Base-by-base conservation (phyloP, 2,329 filamentous ascomycete species). In the Pseudogymnoascus pannorum region DNA sequence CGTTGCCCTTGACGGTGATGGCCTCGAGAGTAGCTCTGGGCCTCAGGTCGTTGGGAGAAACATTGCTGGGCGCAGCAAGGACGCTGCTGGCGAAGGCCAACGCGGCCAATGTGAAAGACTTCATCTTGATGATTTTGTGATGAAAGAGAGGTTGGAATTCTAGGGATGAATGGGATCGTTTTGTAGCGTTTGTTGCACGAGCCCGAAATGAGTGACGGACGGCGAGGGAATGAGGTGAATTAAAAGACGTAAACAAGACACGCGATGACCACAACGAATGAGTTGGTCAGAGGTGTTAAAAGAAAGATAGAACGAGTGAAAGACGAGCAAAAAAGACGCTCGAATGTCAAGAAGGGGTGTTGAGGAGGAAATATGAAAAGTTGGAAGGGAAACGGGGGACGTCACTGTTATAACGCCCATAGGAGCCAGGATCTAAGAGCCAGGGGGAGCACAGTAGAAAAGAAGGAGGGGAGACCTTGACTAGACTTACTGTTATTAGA, bases 261-360 rank as follows among this genome's bases (percentile, higher is more conserved):
- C 48, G 29, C 44, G 26, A 54, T 31, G 48, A 54, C 48, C 48
- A 31, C 48, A 54, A 54, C 48, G 48, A 54, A 54, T 54, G 48
- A 54, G 26, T 54, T 54, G 48, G 26, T 6, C 48, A 54, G 44
- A 26, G 16, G 16, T 54, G 22, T 24, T 26, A 8, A 54, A 54
- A 54, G 12, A 54, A 18, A 31, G 2, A 31, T 29, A 18, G 48
- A 54, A 54, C 48, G 48, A 54, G 48, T 54, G 48, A 54, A 54
- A 54, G 48, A 54, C 48, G 48, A 54, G 48, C 48, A 54, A 31
- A 54, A 54, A 54, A 54, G 48, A 20, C 26, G 48, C 48, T 54
- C 48, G 48, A 54, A 33, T 54, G 44, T 54, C 48, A 20, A 31
- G 26, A 31, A 31, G n/a, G 48, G 18, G 26, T 22, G 18, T 51